A percentile compares a stretch with the other conserved stretches of the same genome.
phyloP scores from a whole-genome alignment of 2,329 filamentous ascomycete genomes.

The Coniochaeta sp. region DNA sequence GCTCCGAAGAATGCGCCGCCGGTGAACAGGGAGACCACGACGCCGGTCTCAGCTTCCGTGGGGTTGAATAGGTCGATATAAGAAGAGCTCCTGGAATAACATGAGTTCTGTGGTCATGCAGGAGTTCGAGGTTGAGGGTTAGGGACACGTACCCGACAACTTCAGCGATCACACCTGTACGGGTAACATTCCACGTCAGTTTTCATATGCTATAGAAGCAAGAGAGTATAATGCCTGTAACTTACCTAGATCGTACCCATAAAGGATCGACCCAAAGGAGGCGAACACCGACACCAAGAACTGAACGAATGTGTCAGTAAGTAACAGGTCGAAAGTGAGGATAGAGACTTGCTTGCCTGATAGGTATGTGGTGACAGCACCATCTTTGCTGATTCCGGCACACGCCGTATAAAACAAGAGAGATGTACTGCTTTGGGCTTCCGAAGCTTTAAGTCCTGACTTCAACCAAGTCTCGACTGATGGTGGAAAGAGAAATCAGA shows the following conservation, averaged over 20 bases:
- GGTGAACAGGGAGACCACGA: constrained; percentile 73
- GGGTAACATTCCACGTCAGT: neutral
- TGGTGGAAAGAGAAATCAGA: neutral
- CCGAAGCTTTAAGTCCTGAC: neutral
- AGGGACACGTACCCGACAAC: constrained; percentile 31
- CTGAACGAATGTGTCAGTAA: constrained; percentile 3
- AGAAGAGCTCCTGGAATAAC: constrained; percentile 30
- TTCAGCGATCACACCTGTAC: constrained; percentile 38
- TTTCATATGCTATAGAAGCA: neutral
- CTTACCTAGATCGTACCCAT: constrained; percentile 42
- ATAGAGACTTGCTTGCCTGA: constrained; percentile 14
- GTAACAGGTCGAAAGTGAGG: neutral
- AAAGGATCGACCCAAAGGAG: constrained; percentile 47
- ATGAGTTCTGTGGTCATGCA: neutral
- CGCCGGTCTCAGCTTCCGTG: constrained; percentile 39
- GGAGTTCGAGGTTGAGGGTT: neutral
- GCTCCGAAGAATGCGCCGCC: constrained; percentile 69
- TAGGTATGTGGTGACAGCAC: constrained; percentile 11
- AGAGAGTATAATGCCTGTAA: too few species aligned
- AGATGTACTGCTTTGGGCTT: neutral
- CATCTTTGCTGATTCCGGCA: constrained; percentile 6
- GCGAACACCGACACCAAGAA: constrained; percentile 48
- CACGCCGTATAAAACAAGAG: neutral
- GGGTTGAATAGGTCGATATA: constrained; percentile 27
- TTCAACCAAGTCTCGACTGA: neutral